Percentiles rank a stretch among this genome's conserved stretches.
Evolutionary conservation across 2,329 filamentous ascomycete species (phyloP).

Genomic region (Zalaria sp.): DNA sequence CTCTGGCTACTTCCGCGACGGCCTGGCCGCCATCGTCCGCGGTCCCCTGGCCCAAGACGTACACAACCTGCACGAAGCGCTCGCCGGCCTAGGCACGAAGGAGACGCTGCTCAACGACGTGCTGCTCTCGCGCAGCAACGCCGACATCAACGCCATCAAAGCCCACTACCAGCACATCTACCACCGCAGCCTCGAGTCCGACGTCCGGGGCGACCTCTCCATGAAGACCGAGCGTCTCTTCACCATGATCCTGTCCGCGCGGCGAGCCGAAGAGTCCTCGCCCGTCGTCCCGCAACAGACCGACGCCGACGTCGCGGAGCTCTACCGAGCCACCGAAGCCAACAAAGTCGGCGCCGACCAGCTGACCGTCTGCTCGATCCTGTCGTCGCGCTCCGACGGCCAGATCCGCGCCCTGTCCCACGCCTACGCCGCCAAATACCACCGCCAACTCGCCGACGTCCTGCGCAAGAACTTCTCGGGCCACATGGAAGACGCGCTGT

Average conservation of each 20-base stretch:
- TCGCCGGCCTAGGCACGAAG: conserved; percentile 73
- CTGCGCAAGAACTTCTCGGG: conserved; percentile 76
- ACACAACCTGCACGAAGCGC: conserved; percentile 52
- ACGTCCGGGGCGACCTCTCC: conserved; percentile 66
- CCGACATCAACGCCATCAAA: conserved; percentile 80
- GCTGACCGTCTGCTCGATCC: conserved; percentile 62
- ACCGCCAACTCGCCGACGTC: conserved; percentile 54
- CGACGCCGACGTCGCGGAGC: conserved; percentile 58
- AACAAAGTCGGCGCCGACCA: conserved; percentile 60
- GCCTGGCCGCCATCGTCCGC: conserved; percentile 57
- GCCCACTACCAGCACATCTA: conserved; percentile 56
- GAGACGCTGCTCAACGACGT: conserved; percentile 77
- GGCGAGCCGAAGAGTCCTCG: conserved; percentile 61
- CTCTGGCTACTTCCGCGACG: conserved; percentile 55
- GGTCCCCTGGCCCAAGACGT: conserved; percentile 72
- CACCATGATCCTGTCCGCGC: conserved; percentile 62
- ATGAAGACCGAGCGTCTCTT: conserved; percentile 80
- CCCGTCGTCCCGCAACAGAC: conserved; percentile 61
- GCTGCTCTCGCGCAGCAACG: conserved; percentile 68
- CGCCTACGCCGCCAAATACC: conserved; percentile 60
- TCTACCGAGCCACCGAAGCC: conserved; percentile 66
- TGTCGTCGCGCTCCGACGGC: conserved; percentile 61
- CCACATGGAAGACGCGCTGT: conserved; percentile 77
- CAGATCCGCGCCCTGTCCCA: conserved; percentile 73
- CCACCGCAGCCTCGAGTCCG: conserved; percentile 50